A percentile compares a stretch with the other conserved stretches of the same genome.
phyloP scores from a whole-genome alignment of 352 stramenopile species.

The Phytopythium mirpurense region DNA sequence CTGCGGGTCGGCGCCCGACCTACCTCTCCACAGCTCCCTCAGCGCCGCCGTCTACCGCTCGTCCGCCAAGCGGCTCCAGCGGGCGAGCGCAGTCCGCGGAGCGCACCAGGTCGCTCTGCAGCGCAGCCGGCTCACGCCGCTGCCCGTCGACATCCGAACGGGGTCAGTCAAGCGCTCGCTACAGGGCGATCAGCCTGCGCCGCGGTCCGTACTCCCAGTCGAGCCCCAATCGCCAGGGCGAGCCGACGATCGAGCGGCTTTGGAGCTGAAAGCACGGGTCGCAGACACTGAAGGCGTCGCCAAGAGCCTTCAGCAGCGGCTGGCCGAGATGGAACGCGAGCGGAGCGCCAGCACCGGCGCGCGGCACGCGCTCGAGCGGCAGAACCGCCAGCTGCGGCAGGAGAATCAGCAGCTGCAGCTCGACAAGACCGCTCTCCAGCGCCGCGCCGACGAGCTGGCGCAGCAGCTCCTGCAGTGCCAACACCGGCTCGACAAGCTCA shows the following conservation, averaged over 20 bases:
- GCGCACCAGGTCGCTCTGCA: conserved; percentile 39
- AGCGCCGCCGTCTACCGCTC: conserved; percentile 57
- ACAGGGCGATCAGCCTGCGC: background rate
- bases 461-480: conserved; percentile 41
- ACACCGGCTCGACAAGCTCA: conserved; percentile 65
- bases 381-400: conserved; percentile 22
- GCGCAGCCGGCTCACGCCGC: conserved; percentile 48
- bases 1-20: conserved; percentile 50
- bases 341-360: conserved; percentile 15
- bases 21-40: conserved; percentile 48
- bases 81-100: conserved; percentile 20
- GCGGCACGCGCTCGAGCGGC: conserved; percentile 31
- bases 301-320: conserved; percentile 35
- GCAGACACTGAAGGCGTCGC: conserved; percentile 34
- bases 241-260: background rate
- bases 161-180: conserved; percentile 17
- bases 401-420: conserved; percentile 35
- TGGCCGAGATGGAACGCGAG: conserved; percentile 44
- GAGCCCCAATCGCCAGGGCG: background rate
- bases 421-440: conserved; percentile 31
- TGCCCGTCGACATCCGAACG: conserved; percentile 45
- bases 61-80: conserved; percentile 52
- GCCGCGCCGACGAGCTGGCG: conserved; percentile 41
- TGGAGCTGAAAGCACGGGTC: conserved; percentile 12
- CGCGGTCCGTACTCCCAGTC: background rate